These are phyloP conservation scores for Sporothrix protearum DNA, from an alignment of 2,329 filamentous ascomycete species.

Conservation along the genomic window DNA sequence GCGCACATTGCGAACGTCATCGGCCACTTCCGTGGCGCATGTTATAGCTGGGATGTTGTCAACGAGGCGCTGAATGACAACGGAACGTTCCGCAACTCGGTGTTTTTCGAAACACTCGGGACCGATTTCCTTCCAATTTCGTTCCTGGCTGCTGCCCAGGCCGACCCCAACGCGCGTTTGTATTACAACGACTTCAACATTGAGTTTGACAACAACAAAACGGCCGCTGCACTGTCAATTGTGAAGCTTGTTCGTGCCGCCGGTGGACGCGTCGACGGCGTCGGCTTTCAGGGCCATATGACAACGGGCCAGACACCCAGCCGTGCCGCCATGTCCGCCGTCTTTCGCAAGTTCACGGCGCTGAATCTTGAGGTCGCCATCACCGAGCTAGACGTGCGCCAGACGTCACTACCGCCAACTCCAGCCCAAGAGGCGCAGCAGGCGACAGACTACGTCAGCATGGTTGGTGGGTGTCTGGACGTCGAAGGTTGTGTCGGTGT, in stretches of 20 bases:
- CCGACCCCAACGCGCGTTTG: conserved; percentile 43
- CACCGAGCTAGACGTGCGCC: conserved; percentile 52
- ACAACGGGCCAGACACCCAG: conserved; percentile 43
- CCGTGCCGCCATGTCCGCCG: conserved; percentile 37
- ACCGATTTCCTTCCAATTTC: conserved; percentile 47
- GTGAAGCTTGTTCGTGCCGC: conserved; percentile 34
- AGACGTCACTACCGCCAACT: conserved; percentile 44
- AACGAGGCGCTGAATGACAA: conserved; percentile 52
- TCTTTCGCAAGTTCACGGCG: conserved; percentile 41
- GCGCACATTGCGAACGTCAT: conserved; percentile 50
- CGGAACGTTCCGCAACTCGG: conserved; percentile 42
- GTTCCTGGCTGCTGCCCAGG: conserved; percentile 45
- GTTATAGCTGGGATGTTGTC: conserved; percentile 53
- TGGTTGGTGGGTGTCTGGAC: conserved; percentile 40
- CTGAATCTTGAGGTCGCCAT: conserved; percentile 48
- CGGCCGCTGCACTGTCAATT: conserved; percentile 35
- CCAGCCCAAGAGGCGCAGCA: conserved; percentile 48
- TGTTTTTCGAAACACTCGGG: conserved; percentile 48
- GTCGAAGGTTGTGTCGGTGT: conserved; percentile 42
- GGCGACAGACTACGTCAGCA: conserved; percentile 44
- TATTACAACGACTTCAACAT: conserved; percentile 56
- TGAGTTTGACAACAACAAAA: conserved; percentile 39
- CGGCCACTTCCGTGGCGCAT: conserved; percentile 44
- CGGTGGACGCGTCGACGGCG: conserved; percentile 48
- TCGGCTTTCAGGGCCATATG: conserved; percentile 52